These are phyloP conservation scores for Aurantiochytrium sp. DNA, from an alignment of 108 stramenopile genomes.

Conservation along the genomic window DNA sequence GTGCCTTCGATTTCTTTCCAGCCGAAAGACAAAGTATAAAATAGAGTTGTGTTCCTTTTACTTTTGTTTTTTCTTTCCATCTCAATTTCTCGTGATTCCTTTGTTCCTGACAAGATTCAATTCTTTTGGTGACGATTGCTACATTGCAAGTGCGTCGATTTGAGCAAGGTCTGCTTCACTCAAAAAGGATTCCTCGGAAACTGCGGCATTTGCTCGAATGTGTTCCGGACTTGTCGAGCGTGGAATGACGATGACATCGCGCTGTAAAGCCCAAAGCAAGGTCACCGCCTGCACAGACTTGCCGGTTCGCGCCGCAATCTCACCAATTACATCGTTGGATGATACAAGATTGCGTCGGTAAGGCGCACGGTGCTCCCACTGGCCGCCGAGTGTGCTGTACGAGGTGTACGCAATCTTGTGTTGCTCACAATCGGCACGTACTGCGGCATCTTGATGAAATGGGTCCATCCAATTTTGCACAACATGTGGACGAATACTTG, in stretches of 20 bases:
- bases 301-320: conserved; percentile 17
- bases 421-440: conserved; percentile 23
- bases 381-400: conserved; percentile 39
- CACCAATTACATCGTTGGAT: not conserved
- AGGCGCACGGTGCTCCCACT: conserved; percentile 22
- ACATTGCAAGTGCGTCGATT: not conserved
- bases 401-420: conserved; percentile 36
- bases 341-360: conserved; percentile 22
- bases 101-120: no score
- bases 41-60: no score
- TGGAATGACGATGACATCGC: conserved; percentile 24
- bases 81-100: no score
- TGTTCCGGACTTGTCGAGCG: conserved; percentile 12
- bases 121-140: not conserved
- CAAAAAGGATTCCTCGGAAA: not conserved
- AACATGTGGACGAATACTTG: conserved; percentile 20
- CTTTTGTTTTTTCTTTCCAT: no score
- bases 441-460: conserved; percentile 33
- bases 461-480: conserved; percentile 53
- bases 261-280: conserved; percentile 32
- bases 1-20: no score
- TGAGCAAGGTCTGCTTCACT: not conserved
- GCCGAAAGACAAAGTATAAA: no score
- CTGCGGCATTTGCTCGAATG: conserved; percentile 13
- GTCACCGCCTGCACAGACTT: conserved; percentile 1